These are phyloP conservation scores for Calonectria multiphialidica DNA, from an alignment of 2,329 filamentous ascomycete genomes.

Conservation along the genomic window DNA sequence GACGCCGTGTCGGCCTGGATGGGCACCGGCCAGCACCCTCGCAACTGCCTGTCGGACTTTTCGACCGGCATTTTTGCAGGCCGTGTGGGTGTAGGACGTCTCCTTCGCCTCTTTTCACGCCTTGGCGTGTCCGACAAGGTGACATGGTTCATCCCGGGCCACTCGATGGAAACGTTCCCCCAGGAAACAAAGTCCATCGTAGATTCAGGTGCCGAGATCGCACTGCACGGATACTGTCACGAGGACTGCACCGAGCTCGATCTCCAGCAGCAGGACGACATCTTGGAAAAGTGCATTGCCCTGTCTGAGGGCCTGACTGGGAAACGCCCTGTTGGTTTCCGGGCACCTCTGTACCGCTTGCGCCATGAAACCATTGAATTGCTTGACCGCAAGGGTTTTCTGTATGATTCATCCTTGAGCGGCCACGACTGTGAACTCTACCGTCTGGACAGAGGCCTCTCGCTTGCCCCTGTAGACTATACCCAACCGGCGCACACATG, in stretches of 20 bases:
- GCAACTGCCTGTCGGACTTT: constrained; percentile 30
- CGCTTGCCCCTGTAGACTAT: constrained; percentile 5
- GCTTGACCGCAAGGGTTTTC: not conserved
- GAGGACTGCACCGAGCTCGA: constrained; percentile 41
- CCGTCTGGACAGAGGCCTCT: not conserved
- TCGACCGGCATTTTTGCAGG: constrained; percentile 26
- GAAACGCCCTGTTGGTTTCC: not conserved
- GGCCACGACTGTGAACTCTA: not conserved
- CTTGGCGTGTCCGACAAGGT: constrained; percentile 59
- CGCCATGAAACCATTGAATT: constrained; percentile 1
- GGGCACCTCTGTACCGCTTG: constrained; percentile 12
- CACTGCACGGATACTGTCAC: constrained; percentile 61
- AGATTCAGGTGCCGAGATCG: constrained; percentile 59
- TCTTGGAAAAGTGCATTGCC: constrained; percentile 10
- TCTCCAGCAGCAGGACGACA: not conserved
- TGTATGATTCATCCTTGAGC: constrained; percentile 8
- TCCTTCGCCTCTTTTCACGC: constrained; percentile 51
- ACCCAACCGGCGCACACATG: constrained; percentile 5
- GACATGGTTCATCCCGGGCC: constrained; percentile 66
- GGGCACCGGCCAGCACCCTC: constrained; percentile 61
- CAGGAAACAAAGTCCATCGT: constrained; percentile 52
- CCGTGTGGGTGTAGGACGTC: constrained; percentile 59
- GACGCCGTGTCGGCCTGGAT: constrained; percentile 66
- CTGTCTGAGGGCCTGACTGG: not conserved
- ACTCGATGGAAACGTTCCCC: constrained; percentile 62